Evolutionary conservation across 371 early-diverging fungal genomes (phyloP).

Genomic region (Paraphysoderma sedebokerense): DNA sequence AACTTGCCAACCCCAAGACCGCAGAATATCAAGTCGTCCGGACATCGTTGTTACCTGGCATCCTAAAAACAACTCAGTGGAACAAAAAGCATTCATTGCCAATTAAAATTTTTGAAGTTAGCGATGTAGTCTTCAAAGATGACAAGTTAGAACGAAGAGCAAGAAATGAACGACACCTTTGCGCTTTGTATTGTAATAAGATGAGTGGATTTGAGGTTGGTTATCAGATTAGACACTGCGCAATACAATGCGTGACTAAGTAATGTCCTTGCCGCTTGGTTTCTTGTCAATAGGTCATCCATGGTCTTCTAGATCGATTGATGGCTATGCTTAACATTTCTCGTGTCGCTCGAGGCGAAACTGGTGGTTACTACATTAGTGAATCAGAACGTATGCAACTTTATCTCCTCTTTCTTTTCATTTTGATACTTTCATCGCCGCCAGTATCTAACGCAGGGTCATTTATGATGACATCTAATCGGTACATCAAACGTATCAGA

Average conservation of each 20-base stretch:
- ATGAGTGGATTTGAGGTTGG: conserved; percentile 78
- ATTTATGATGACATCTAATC: too few species aligned
- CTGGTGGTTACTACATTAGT: conserved; percentile 60
- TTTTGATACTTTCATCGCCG: too few species aligned
- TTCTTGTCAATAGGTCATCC: conserved; percentile 67
- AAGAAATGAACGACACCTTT: conserved; percentile 80
- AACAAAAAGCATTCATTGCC: conserved; percentile 91
- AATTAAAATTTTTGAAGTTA: conserved; percentile 92
- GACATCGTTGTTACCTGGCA: conserved; percentile 84
- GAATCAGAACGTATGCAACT: conserved; percentile 44
- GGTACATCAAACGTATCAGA: too few species aligned
- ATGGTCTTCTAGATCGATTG: conserved; percentile 79
- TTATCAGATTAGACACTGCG: too few species aligned
- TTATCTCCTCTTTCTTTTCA: conserved; percentile 2
- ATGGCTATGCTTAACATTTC: conserved; percentile 58
- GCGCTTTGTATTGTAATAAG: conserved; percentile 75
- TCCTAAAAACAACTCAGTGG: conserved; percentile 85
- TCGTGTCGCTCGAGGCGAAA: conserved; percentile 16
- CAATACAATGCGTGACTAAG: not conserved
- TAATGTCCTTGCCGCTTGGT: not conserved
- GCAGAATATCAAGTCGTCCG: conserved; percentile 91
- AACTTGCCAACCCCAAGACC: conserved; percentile 92
- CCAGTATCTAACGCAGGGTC: too few species aligned
- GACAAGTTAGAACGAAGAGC: conserved; percentile 57
- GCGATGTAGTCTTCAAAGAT: conserved; percentile 89